These are phyloP conservation scores for Aspergillus cavernicola DNA, from an alignment of 495 filamentous ascomycete species.

Conservation along the genomic window DNA sequence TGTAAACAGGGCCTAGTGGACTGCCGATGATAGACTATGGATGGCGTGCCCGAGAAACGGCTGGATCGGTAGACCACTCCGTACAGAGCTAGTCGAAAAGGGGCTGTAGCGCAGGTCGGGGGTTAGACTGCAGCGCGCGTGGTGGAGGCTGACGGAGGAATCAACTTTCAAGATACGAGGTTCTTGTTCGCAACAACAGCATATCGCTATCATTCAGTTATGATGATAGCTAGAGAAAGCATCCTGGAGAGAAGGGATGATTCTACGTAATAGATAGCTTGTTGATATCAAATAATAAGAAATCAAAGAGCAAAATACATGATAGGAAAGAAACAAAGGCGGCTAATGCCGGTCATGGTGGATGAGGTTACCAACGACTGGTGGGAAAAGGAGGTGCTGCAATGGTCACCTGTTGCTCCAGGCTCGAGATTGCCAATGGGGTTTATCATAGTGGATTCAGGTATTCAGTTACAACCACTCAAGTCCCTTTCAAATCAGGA, in stretches of 20 bases:
- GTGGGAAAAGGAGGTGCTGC: constrained; percentile 8
- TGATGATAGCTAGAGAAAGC: too few relatives aligned
- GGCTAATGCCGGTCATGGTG: constrained; percentile 32
- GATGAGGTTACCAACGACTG: too few relatives aligned
- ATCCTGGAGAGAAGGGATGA: too few relatives aligned
- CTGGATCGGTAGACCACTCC: constrained; percentile 21
- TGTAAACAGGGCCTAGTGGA: constrained; percentile 16
- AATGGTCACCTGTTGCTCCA: constrained; percentile 6
- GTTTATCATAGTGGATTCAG: background rate
- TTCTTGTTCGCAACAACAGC: too few relatives aligned
- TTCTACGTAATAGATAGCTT: background rate
- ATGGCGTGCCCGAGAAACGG: constrained; percentile 44
- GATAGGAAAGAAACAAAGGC: constrained; percentile 21
- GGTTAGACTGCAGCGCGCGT: constrained; percentile 19
- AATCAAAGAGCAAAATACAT: background rate
- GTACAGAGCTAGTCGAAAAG: constrained; percentile 24
- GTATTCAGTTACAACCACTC: too few relatives aligned
- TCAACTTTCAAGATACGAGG: constrained; percentile 5
- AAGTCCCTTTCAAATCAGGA: background rate
- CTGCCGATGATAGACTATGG: constrained; percentile 22
- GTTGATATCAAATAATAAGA: background rate
- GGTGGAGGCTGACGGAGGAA: constrained; percentile 16
- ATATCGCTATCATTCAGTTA: too few relatives aligned
- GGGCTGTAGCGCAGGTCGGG: constrained; percentile 39
- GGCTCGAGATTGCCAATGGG: background rate